Evolutionary conservation across 345 rosid genomes (phyloP).

Genomic region (Raphanus sativus): DNA sequence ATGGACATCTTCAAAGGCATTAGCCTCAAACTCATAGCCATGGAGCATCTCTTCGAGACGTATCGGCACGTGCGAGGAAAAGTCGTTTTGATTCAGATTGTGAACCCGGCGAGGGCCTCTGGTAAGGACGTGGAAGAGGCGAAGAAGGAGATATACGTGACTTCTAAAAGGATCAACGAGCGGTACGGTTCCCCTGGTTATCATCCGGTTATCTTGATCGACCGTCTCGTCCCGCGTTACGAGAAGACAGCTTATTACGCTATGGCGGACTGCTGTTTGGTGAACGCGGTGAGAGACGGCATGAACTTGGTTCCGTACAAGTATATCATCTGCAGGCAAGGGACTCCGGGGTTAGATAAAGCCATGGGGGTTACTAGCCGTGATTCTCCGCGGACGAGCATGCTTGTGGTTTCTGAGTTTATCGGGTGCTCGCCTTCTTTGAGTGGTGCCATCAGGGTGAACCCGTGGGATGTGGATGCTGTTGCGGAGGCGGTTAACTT

Average conservation of each 20-base stretch:
- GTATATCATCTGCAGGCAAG: slow-evolving; percentile 76
- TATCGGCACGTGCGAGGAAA: slow-evolving; percentile 57
- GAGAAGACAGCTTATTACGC: slow-evolving; percentile 86
- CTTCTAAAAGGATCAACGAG: slow-evolving; percentile 63
- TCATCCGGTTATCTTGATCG: slow-evolving; percentile 67
- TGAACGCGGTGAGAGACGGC: slow-evolving; percentile 85
- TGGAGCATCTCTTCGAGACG: slow-evolving; percentile 69
- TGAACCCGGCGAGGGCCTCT: slow-evolving; percentile 69
- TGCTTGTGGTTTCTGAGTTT: slow-evolving; percentile 83
- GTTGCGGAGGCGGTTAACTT: background rate
- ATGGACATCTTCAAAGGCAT: slow-evolving; percentile 89
- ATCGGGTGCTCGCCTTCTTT: slow-evolving; percentile 84
- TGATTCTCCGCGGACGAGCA: slow-evolving; percentile 61
- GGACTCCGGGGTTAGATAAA: slow-evolving; percentile 57
- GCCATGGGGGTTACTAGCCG: slow-evolving; percentile 43
- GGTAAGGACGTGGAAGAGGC: slow-evolving; percentile 84
- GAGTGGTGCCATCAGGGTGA: slow-evolving; percentile 82
- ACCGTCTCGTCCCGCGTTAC: slow-evolving; percentile 65
- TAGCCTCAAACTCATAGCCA: slow-evolving; percentile 65
- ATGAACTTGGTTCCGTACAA: slow-evolving; percentile 85
- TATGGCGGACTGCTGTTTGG: slow-evolving; percentile 74
- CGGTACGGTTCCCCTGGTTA: slow-evolving; percentile 56
- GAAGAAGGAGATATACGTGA: slow-evolving; percentile 58
- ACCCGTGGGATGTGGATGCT: slow-evolving; percentile 32
- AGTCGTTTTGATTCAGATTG: slow-evolving; percentile 72